Evolutionary conservation across 2,329 filamentous ascomycete genomes (phyloP).

Genomic region (Aspergillus arachidicola): DNA sequence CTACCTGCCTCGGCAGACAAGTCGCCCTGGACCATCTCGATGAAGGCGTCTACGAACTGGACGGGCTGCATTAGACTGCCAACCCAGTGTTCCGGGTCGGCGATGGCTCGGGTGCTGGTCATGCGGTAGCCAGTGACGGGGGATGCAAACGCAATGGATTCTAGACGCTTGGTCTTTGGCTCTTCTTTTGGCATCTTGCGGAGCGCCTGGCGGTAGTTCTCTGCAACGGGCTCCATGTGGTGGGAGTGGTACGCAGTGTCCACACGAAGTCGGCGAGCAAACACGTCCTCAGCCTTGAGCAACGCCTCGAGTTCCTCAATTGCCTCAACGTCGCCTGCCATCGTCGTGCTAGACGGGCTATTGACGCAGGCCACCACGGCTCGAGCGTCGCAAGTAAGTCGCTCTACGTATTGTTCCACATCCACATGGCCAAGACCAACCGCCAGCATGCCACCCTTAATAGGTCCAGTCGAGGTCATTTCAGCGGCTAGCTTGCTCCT

Average conservation of each 20-base stretch:
- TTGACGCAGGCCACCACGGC: conserved; percentile 23
- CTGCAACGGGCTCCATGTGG: conserved; percentile 2
- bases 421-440: conserved; percentile 9
- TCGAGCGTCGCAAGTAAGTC: conserved; percentile 17
- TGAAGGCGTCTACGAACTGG: too few relatives aligned
- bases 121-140: too few relatives aligned
- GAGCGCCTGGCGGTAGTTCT: not conserved
- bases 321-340: not conserved
- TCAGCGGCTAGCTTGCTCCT: not conserved
- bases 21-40: too few relatives aligned
- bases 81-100: too few relatives aligned
- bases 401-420: not conserved
- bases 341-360: conserved; percentile 16
- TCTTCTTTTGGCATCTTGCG: too few relatives aligned
- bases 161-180: too few relatives aligned
- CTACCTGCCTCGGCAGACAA: too few relatives aligned
- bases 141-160: too few relatives aligned
- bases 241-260: conserved; percentile 23
- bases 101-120: too few relatives aligned
- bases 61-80: too few relatives aligned
- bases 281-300: not conserved
- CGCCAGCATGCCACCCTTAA: conserved; percentile 28
- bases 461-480: conserved; percentile 29
- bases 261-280: conserved; percentile 13
- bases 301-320: too few relatives aligned